Evolutionary conservation across 306 rosid genomes (phyloP), one percentile per base, ranked within the genome.

Genomic region (Prunus armeniaca): DNA sequence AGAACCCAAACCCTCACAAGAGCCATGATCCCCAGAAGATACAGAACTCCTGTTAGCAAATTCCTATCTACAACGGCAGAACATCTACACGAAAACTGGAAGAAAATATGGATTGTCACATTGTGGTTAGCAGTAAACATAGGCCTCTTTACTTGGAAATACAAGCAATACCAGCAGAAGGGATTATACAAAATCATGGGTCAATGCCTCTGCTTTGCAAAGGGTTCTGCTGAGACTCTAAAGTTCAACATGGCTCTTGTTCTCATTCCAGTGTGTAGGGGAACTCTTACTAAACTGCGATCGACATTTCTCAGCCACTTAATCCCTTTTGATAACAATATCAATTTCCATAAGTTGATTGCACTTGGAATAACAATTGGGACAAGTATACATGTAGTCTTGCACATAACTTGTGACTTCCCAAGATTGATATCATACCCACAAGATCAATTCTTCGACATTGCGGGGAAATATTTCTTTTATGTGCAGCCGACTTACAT

Each of bases 241-340:
- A 95, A 95, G 83, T 84, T 95, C 84, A 95, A 95, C 72, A 92
- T 95, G 98, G 98, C 97, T 73, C 85, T 92, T 18, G 83, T 95
- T 74, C 88, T 95, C 66, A 70, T 95, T 41, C 92, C 97, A 67
- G 88, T 95, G 78, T 95, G 98, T 76, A 82, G 98, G 82, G 80
- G 90, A 78, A 88, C 92, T 30, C 97, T 95, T 13, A 95, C 98
- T 5, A 80, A 41, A 1, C 81, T 95, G 9, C 81, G 98, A 63
- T 89, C 83, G 70, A 52, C 98, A 15, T 87, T 85, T 71, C 92
- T 92, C 28, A 81, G 83, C 47, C 43, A 62, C 12, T n/a, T 95
- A 17, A 28, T 95, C 80, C 97, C 98, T 70, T 95, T 95, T 13
- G 98, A 95, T 45, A 90, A 95, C 66, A 92, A 89, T n/a, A 90